Evolutionary conservation across 2,329 filamentous ascomycete genomes (phyloP), one percentile per base, ranked within the genome.

Genomic region (Penicillium crustosum): DNA sequence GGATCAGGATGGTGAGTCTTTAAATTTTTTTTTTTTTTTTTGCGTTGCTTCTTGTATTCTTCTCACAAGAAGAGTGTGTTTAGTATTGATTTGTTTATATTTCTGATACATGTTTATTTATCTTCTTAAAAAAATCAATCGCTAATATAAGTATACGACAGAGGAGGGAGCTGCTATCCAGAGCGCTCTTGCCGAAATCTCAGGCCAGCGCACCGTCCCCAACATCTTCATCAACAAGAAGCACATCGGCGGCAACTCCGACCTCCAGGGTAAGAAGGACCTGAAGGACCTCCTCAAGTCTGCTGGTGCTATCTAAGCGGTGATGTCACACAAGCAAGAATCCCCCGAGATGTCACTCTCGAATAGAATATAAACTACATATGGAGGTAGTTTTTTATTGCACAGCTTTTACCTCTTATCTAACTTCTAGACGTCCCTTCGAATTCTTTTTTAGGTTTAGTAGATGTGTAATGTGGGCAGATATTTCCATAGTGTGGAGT

Each of bases 161-260:
- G 91, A 88, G 63, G 93, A 97, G 72, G 93, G 94, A 64, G 75
- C 79, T 65, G 92, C 82, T 13, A 86, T 99, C 71, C 94, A 99
- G 82, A 82, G 86, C 64, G 91, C 92, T 27, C 89, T 99, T 60
- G 77, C 85, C 66, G 84, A 93, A 63, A 85, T 97, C 69, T 91
- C 87, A 57, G 82, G 84, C 75, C 94, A 99, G 83, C 83, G 87
- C 70, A 93, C 90, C 69, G 94, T 99, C 6, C 94, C 94, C 70
- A 97, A 97, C 82, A 89, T 96, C 80, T 97, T 90, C 82, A 97
- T 99, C 78, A 80, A 80, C 68, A 80, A 92, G 80, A 81, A 95
- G 81, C 93, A 97, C 79, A 95, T 99, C 75, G 94, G 94, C 63
- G 94, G 94, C 67, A 97, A 97, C 85, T 96, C 91, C 25, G 93